Conservation (phyloP, 1,284 basidiomycete species). For the Mycosarcoma mackinlayi region DNA sequence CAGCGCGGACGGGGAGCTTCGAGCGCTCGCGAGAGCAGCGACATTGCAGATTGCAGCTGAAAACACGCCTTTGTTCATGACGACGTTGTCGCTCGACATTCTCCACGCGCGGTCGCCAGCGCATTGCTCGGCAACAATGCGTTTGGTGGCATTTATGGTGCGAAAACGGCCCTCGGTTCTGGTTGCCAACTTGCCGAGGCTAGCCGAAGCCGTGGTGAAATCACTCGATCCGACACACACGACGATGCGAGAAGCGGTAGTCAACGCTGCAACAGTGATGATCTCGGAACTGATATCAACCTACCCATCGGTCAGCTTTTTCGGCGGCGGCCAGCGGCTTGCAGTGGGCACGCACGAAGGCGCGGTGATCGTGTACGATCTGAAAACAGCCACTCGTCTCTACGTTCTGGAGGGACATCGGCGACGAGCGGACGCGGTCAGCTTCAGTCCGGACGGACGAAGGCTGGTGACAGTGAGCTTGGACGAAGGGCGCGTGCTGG, state of each 20-base stretch:
- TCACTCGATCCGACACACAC: constrained; percentile 91
- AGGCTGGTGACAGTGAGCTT: constrained; percentile 87
- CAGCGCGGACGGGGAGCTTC: constrained; percentile 30
- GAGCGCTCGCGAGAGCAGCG: constrained; percentile 76
- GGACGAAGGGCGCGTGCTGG: constrained; percentile 74
- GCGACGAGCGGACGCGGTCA: constrained; percentile 36
- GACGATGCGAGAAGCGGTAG: constrained; percentile 83
- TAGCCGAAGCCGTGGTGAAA: constrained; percentile 95
- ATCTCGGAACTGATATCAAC: constrained; percentile 78
- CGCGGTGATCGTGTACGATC: constrained; percentile 85
- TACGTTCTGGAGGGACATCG: constrained; percentile 91
- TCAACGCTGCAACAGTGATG: constrained; percentile 92
- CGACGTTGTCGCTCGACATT: constrained; percentile 90
- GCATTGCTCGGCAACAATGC: constrained; percentile 87
- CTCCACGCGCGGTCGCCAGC: constrained; percentile 81
- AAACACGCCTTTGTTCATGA: constrained; percentile 93
- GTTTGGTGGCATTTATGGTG: constrained; percentile 91
- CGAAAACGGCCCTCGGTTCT: constrained; percentile 78
- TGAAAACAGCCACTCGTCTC: constrained; percentile 92
- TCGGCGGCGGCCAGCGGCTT: constrained; percentile 83
- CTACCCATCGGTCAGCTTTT: constrained; percentile 91
- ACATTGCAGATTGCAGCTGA: constrained; percentile 84
- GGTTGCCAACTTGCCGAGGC: constrained; percentile 83
- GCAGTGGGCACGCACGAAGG: constrained; percentile 95
- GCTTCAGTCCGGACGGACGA: constrained; percentile 90